Percentiles rank a stretch among this genome's conserved stretches.
phyloP scores from a whole-genome alignment of 2,329 filamentous ascomycete species.

The Emmonsiellopsis sp. region DNA sequence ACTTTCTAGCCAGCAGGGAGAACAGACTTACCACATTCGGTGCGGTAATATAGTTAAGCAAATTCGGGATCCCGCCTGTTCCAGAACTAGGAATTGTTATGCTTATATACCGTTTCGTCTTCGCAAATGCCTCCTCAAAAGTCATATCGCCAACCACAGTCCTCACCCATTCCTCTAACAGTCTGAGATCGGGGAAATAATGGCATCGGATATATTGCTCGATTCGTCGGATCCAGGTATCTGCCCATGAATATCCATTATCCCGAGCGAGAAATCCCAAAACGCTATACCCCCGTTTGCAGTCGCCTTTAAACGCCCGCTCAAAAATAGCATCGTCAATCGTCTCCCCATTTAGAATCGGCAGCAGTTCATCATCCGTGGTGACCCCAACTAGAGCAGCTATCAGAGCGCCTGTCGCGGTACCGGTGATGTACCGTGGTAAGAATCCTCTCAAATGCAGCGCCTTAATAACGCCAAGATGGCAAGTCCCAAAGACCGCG shows the following conservation, averaged over 20 bases:
- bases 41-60: conserved; percentile 86
- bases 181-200: conserved; percentile 71
- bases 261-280: conserved; percentile 13
- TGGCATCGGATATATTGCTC: conserved; percentile 64
- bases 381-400: conserved; percentile 81
- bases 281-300: conserved; percentile 17
- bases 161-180: conserved; percentile 74
- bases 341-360: conserved; percentile 64
- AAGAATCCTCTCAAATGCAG: conserved; percentile 70
- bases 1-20: neutral
- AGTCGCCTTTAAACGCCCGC: conserved; percentile 21
- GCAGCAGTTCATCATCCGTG: conserved; percentile 72
- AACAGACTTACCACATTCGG: conserved; percentile 68
- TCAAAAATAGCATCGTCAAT: conserved; percentile 78
- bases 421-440: conserved; percentile 84
- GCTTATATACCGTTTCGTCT: conserved; percentile 78
- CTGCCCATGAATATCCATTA: conserved; percentile 32
- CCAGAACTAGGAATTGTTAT: conserved; percentile 77
- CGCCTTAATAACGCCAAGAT: conserved; percentile 83
- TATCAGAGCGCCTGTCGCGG: conserved; percentile 80
- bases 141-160: conserved; percentile 82
- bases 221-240: conserved; percentile 57
- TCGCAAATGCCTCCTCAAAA: conserved; percentile 83
- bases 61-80: conserved; percentile 65
- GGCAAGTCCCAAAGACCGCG: conserved; percentile 82